These are phyloP conservation scores for Citrus mangshanensis DNA, from an alignment of 345 rosid genomes.

Conservation along the genomic window DNA sequence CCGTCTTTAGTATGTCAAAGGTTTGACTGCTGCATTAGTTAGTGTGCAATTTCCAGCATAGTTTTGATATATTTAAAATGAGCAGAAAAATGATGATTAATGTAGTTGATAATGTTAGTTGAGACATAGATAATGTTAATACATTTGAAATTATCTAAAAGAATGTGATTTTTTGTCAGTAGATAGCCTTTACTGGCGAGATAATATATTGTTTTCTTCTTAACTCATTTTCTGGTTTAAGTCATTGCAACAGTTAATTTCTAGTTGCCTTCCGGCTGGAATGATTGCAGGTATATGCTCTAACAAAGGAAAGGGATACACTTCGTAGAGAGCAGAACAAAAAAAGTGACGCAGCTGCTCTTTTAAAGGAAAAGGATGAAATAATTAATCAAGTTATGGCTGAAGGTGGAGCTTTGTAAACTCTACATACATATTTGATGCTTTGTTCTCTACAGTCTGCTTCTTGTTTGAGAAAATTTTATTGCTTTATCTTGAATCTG, in stretches of 20 bases:
- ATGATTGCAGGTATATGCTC: slow-evolving; percentile 76
- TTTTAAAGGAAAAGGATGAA: slow-evolving; percentile 98
- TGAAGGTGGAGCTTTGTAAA: slow-evolving; percentile 67
- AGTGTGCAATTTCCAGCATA: neutral
- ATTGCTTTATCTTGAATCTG: neutral
- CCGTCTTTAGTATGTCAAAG: neutral
- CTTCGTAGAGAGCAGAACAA: slow-evolving; percentile 94
- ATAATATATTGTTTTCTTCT: neutral
- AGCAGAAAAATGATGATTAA: neutral
- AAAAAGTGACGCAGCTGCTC: slow-evolving; percentile 96
- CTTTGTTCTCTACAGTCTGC: neutral
- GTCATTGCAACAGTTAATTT: neutral
- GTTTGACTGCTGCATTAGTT: neutral
- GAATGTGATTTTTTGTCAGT: neutral
- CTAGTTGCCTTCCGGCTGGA: slow-evolving; percentile 9
- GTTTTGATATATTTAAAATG: neutral
- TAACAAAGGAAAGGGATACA: slow-evolving; percentile 96
- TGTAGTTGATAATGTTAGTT: neutral
- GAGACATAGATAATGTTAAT: neutral
- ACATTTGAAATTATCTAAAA: neutral
- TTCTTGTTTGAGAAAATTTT: slow-evolving; percentile 8
- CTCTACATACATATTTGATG: neutral
- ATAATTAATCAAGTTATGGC: slow-evolving; percentile 98
- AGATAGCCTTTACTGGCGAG: neutral
- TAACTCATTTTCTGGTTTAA: neutral